Evolutionary conservation across 768 basidiomycete genomes (phyloP).

Genomic region (Leucocoprinus leucothites): DNA sequence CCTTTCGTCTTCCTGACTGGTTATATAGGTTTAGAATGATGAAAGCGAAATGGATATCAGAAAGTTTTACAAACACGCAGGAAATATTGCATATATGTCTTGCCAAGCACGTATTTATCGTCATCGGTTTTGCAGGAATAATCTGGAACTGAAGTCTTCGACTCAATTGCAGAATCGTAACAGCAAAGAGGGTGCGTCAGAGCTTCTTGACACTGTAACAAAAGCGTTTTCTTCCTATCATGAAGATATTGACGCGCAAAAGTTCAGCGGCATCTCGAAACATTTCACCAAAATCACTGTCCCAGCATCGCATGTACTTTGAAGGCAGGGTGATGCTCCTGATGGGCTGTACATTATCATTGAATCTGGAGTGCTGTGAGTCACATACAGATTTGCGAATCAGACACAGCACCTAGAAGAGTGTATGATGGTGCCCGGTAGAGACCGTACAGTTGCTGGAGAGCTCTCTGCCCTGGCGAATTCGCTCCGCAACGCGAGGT

Average conservation of each 20-base stretch:
- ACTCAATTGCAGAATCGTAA: no score
- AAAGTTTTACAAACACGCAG: no score
- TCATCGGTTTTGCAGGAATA: no score
- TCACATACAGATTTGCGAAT: slow-evolving; percentile 75
- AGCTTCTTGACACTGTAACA: slow-evolving; percentile 72
- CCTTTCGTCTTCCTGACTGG: no score
- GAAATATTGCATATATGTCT: no score
- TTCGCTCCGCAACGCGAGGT: slow-evolving; percentile 80
- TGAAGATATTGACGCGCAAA: slow-evolving; percentile 49
- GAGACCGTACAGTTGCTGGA: slow-evolving; percentile 88
- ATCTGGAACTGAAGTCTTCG: no score
- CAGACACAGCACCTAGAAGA: slow-evolving; percentile 71
- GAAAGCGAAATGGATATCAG: no score
- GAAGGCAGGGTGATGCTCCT: slow-evolving; percentile 71
- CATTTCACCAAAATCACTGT: slow-evolving; percentile 72
- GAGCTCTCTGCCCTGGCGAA: slow-evolving; percentile 85
- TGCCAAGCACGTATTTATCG: no score
- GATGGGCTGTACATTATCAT: slow-evolving; percentile 91
- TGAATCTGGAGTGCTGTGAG: slow-evolving; percentile 81
- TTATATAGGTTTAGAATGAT: no score
- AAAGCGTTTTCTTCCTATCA: slow-evolving; percentile 83
- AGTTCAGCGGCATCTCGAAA: slow-evolving; percentile 59
- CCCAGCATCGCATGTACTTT: slow-evolving; percentile 60
- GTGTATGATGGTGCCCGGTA: slow-evolving; percentile 93
- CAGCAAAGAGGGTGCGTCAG: slow-evolving; percentile 37